Conservation (phyloP, 192 early-diverging fungal species). For the Gamsiella multidivaricata region DNA sequence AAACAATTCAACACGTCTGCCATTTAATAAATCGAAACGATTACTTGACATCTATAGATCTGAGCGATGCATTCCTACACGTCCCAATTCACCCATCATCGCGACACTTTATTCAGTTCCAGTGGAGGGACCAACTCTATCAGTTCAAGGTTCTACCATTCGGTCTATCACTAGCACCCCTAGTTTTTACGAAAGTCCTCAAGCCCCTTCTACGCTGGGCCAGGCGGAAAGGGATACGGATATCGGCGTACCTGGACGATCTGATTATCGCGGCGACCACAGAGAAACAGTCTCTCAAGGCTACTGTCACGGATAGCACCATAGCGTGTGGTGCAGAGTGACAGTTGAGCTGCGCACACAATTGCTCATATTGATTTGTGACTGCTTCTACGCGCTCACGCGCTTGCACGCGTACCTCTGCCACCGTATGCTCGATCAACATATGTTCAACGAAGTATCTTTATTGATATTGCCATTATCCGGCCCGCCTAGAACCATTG, state of each 20-base stretch:
- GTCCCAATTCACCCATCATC: neutral
- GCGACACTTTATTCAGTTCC: neutral
- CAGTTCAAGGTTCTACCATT: slow-evolving; percentile 10
- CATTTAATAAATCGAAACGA: neutral
- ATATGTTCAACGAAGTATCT: too few species aligned
- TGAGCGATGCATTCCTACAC: neutral
- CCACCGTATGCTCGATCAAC: too few species aligned
- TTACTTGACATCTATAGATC: neutral
- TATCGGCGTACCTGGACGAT: slow-evolving; percentile 44
- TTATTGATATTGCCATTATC: too few species aligned
- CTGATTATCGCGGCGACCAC: slow-evolving; percentile 8
- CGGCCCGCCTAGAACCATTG: too few species aligned
- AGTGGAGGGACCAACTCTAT: neutral
- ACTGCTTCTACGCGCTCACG: too few species aligned
- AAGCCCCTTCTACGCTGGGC: slow-evolving; percentile 33
- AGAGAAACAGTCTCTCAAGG: neutral
- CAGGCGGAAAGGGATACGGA: slow-evolving; percentile 24
- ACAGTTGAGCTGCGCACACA: too few species aligned
- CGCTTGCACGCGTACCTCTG: too few species aligned
- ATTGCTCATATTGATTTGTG: too few species aligned
- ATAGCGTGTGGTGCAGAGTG: too few species aligned
- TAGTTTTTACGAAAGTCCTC: slow-evolving; percentile 32
- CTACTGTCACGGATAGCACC: too few species aligned
- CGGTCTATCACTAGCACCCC: slow-evolving; percentile 5
- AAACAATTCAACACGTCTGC: neutral